Base-by-base conservation (phyloP, 371 early-diverging fungal species). In the Syncephalastrum sp. region DNA sequence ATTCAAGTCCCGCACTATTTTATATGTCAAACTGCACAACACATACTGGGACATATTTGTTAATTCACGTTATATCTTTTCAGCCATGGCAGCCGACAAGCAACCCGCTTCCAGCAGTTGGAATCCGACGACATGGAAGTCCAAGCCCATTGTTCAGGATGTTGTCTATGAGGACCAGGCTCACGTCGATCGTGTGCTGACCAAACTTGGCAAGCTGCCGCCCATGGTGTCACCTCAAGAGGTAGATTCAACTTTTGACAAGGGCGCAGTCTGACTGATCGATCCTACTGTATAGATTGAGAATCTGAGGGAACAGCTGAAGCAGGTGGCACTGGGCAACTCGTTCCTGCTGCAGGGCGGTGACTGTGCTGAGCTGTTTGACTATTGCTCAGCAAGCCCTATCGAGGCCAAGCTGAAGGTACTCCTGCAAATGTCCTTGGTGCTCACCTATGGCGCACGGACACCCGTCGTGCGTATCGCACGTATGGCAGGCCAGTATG, bases 361-460 rank as follows among this genome's bases (percentile, higher is more conserved):
- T 53, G 98, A 97, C 72, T 98, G 98, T 73, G 98, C 98, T 21
- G 98, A 98, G 77, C 82, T 93, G 42, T 98, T 98, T 73, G 95
- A 95, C 63, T 95, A 96, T 69, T 98, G 98, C 71, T 84, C 91
- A 23, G 83, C 93, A 85, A 82, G 86, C 12, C 91, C 91, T 16
- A 96, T 98, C 64, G 92, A 94, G 61, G 87, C 88, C 65, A 95
- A 96, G 71, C 83, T 98, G 42, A 97, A 96, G 70, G 94, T 98
- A 4, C 69, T 98, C 29, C 80, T 98, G 19, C 96, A 98, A 81
- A 96, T 96, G 97, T 94, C 94, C 19, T 81, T 98, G 59, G 95
- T 96, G 16, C 75, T 98, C 23, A 84, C 89, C 29, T 96, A 94
- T 94, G 97, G 97, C 56, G 92, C 91, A 44, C 81, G 97, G 19